Evolutionary conservation across 2,329 filamentous ascomycete genomes (phyloP), one percentile per base, ranked within the genome.

Genomic region (Calonectria crousiana): DNA sequence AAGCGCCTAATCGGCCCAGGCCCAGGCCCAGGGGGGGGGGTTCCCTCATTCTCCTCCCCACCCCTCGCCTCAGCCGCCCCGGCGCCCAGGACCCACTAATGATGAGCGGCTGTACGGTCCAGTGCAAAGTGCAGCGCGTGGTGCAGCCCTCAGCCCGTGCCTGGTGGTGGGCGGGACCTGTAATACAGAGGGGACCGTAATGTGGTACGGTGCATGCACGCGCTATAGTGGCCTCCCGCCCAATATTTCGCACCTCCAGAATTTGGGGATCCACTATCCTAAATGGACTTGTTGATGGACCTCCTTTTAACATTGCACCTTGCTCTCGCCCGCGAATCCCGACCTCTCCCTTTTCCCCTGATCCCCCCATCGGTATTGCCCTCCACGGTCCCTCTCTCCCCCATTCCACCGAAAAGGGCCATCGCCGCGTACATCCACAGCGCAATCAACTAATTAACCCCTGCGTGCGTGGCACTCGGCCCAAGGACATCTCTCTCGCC

Each of bases 231-330:
- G 38, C 30, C 36, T 58, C 26, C 52, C 67, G 67, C 52, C 52
- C 67, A 41, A 38, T 41, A 41, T 58, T 49, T 60, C 36, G 34
- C 67, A 74, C 75, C 76, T 74, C 71, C 69, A 80, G 73, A 67
- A 62, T 67, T 66, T 71, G 75, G 67, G 76, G 79, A 73, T 74
- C 79, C 78, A 78, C 76, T 75, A 75, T 73, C 69, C 68, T 56
- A 71, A 72, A 75, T 69, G 64, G 75, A 69, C 74, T 70, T 74
- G 67, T 78, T 71, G 72, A 81, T 76, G 74, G 75, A 75, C 78
- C 79, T 81, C 79, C 79, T 81, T 81, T 80, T 51, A 51, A 52
- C 56, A 70, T 70, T 64, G 81, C 71, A 53, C 69, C 62, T 71
- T 75, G 66, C 69, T 34, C 52, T 49, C 32, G 53, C 36, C 72